Evolutionary conservation across 2,329 filamentous ascomycete species (phyloP), one percentile per base, ranked within the genome.

Genomic region (Fusarium tupiense): DNA sequence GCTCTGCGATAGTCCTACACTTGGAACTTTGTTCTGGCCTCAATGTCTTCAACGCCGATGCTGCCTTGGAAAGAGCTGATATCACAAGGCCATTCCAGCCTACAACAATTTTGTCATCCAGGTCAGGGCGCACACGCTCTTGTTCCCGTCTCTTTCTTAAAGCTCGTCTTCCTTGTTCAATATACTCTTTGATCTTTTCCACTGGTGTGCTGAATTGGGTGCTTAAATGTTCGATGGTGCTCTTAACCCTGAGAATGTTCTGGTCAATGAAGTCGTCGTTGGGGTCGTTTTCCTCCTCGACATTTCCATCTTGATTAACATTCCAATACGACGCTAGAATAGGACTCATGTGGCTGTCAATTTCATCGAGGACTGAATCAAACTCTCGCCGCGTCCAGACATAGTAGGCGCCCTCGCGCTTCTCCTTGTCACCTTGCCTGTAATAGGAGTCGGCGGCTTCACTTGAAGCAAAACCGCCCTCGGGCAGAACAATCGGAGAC

Each of bases 241-340:
- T 91, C 41, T 89, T 89, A 33, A 97, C 88, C 43, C 91, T 90
- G 5, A 98, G 84, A 10, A 98, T 95, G 79, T 98, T 99, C 80
- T 97, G 94, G 77, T 96, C 95, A 79, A 97, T 92, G 69, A 98
- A 96, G 79, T 98, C 96, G 80, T 98, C 96, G 77, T 97, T 93
- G 0, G 94, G 92, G 79, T 99, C 96, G 76, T 96, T 91, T 63
- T 92, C 90, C 8, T 92, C 91, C 40, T 91, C 89, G 3, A 99
- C 92, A 78, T 99, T 98, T 50, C 96, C 96, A 75, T 97, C 91
- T 46, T 93, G 88, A 38, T 90, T 89, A 20, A 98, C 92, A 68
- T 94, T 93, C 90, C 94, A 98, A 82, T 98, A 94, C 9, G 91
- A 91, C 2, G 94, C 94, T 37, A 94, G 91, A 22, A 98, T 89